Base-by-base conservation (phyloP, 1,284 basidiomycete species). In the Psilocybe mexicana region DNA sequence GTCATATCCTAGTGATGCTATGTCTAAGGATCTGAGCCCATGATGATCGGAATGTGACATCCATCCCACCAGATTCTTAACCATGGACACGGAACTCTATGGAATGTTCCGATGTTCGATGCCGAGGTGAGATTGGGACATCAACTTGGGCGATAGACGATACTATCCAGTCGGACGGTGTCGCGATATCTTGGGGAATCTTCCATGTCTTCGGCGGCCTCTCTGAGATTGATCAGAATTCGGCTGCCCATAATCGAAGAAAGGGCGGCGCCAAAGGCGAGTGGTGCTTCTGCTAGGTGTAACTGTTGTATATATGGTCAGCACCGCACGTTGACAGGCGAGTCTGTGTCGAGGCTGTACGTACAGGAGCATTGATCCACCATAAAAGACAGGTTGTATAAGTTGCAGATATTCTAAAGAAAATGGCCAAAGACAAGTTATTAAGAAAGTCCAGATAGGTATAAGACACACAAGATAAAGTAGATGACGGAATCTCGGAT, bases 401-500 rank as follows among this genome's bases (percentile, higher is more conserved):
- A 5, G 43, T 44, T 8, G 24, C 43, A 18, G 43, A 44, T 6
- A 44, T 44, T n/a, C n/a, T 44, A 11, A 24, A 23, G 24, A 44
- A 11, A 44, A 5, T 11, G 8, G 6, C n/a, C 24, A 6, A 18
- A 14, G 24, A 18, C 18, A 18, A 18, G 18, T 18, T 18, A 18
- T 18, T 18, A 18, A 18, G 18, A 18, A 18, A 18, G 18, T 11
- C 25, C 18, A 11, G 3, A 10, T 44, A 6, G 10, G 43, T 24
- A 6, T 6, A 43, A 28, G 10, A 53, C 52, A 3, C 11, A 53
- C 52, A 28, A 26, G n/a, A 53, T 2, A 30, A 53, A 44, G 35
- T 53, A 53, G 1, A 53, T 18, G 2, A 44, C 8, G 5, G 52
- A 53, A 43, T 53, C 52, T 3, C 52, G 52, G 11, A 53, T 53